Base-by-base conservation (phyloP, 805 yeast species). In the Pichia ethanolica region DNA sequence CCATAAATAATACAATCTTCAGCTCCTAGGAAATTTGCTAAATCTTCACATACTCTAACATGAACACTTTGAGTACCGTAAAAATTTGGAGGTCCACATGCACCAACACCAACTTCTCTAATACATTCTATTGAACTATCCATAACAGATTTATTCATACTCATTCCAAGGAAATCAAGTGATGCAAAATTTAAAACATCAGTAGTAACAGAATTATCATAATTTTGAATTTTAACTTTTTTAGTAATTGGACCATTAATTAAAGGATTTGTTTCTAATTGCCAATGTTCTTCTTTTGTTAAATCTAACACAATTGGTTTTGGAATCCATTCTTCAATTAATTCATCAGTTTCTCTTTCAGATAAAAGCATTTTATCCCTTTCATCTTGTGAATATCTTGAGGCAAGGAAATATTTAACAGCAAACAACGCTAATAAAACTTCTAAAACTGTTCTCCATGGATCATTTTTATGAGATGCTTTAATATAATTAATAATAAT, bases 31-130 rank as follows among this genome's bases (percentile, higher is more conserved):
- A 81, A 91, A 34, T 71, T 64, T 11, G 97, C 81, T 52, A 93
- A 68, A 53, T 81, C 85, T 58, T 80, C 81, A 64, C 89, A 95
- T 49, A 87, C 73, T 58, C 83, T 75, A 48, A 81, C 82, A 63
- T 93, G 99, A 41, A 83, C 89, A 63, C 89, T 96, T 67, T 89
- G 96, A 52, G 89, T 86, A 53, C 99, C 99, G 66, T 90, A 93
- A 61, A 93, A 93, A 49, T 96, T 95, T 40, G 97, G 95, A 5
- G 99, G 98, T 39, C 98, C 97, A 72, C 99, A 93, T 0, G 97
- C 91, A 55, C 99, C 99, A 46, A 93, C 97, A 63, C 99, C 99
- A 51, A 85, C 81, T 50, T 73, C 72, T 43, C 72, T 71, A 53
- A 93, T 81, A 26, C 80, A 73, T 33, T 71, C 64, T 46, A 78